phyloP scores from a whole-genome alignment of 2,329 filamentous ascomycete genomes.

The Botrytis tulipae region DNA sequence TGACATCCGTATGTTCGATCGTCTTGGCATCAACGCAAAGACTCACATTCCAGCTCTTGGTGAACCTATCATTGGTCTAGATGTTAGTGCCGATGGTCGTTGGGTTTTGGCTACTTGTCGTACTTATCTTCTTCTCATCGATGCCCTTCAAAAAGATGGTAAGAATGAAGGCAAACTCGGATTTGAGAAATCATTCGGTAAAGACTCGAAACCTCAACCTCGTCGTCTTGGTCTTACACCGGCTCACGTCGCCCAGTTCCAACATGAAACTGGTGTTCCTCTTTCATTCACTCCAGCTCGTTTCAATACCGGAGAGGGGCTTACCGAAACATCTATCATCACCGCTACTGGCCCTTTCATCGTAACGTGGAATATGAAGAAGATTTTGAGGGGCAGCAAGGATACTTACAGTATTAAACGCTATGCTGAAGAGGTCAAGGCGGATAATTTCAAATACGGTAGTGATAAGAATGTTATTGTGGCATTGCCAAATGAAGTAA shows the following conservation, averaged over 20 bases:
- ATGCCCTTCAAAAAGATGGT: slow-evolving; percentile 83
- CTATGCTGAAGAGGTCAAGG: slow-evolving; percentile 92
- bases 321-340: slow-evolving; percentile 88
- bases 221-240: slow-evolving; percentile 85
- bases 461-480: slow-evolving; percentile 98
- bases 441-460: slow-evolving; percentile 97
- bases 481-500: slow-evolving; percentile 92
- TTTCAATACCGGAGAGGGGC: slow-evolving; percentile 85
- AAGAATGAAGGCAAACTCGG: slow-evolving; percentile 98
- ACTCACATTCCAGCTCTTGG: slow-evolving; percentile 94
- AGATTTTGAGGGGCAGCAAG: slow-evolving; percentile 75
- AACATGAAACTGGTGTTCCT: slow-evolving; percentile 87
- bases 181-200: slow-evolving; percentile 89
- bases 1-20: slow-evolving; percentile 94
- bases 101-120: slow-evolving; percentile 94
- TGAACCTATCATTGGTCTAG: slow-evolving; percentile 90
- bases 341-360: slow-evolving; percentile 96
- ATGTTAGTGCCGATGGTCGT: slow-evolving; percentile 91
- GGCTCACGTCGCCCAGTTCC: slow-evolving; percentile 93
- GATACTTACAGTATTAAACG: slow-evolving; percentile 96
- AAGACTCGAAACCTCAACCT: slow-evolving; percentile 90
- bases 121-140: slow-evolving; percentile 92
- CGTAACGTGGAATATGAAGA: slow-evolving; percentile 93
- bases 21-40: slow-evolving; percentile 94
- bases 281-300: slow-evolving; percentile 87